Conservation (phyloP, 1,139 yeast genomes). For the Yamadazyma atmosphaerica region DNA sequence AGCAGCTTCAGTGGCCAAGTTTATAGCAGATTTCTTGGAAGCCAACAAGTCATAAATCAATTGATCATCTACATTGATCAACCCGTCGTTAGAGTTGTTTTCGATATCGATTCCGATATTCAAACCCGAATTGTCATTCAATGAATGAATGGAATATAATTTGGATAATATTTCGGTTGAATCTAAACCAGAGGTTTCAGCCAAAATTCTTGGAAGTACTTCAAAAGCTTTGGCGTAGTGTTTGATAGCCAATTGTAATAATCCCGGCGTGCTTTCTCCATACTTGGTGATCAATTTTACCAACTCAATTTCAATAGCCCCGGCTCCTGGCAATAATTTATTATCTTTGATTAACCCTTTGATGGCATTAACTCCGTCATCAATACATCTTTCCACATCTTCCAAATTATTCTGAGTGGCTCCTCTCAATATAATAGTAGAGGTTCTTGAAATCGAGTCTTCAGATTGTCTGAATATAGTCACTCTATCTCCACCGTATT, state of each 20-base stretch:
- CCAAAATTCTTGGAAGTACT: slow-evolving; percentile 90
- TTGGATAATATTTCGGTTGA: slow-evolving; percentile 84
- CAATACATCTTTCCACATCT: slow-evolving; percentile 95
- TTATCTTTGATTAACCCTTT: slow-evolving; percentile 83
- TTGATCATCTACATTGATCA: slow-evolving; percentile 66
- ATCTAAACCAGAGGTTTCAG: slow-evolving; percentile 94
- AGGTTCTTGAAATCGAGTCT: slow-evolving; percentile 64
- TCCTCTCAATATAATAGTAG: slow-evolving; percentile 92
- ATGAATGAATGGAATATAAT: slow-evolving; percentile 81
- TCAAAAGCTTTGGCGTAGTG: slow-evolving; percentile 94
- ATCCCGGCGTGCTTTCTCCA: slow-evolving; percentile 94
- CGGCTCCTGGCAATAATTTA: slow-evolving; percentile 92
- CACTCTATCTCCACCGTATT: slow-evolving; percentile 97
- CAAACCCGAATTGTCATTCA: slow-evolving; percentile 30
- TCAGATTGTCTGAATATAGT: slow-evolving; percentile 86
- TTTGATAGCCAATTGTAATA: slow-evolving; percentile 89
- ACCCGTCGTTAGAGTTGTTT: slow-evolving; percentile 59
- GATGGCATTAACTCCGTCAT: slow-evolving; percentile 92
- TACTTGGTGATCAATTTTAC: slow-evolving; percentile 75
- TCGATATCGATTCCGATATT: slow-evolving; percentile 74
- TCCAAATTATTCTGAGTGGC: slow-evolving; percentile 96
- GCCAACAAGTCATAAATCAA: slow-evolving; percentile 79
- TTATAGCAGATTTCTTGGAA: slow-evolving; percentile 83
- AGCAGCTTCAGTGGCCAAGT: slow-evolving; percentile 95
- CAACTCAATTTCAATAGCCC: slow-evolving; percentile 91